phyloP scores from a whole-genome alignment of 2,329 filamentous ascomycete species.

The Teratosphaeria destructans region DNA sequence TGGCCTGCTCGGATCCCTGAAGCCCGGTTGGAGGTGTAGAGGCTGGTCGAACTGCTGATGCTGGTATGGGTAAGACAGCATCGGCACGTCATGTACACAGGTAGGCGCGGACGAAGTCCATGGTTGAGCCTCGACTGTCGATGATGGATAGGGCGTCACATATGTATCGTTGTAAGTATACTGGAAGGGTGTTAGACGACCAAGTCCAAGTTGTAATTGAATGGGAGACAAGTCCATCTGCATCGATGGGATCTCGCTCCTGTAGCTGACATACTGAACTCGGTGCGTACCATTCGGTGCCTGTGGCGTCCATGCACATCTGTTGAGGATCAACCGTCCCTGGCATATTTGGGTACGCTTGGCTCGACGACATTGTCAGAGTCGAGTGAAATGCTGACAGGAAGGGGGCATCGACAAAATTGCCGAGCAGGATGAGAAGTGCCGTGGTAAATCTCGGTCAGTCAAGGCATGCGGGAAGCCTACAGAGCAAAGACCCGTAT shows the following conservation, averaged over 20 bases:
- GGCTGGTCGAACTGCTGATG: conserved; percentile 11
- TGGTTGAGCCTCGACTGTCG: conserved; percentile 22
- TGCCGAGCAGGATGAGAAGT: conserved; percentile 13
- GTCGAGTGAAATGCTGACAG: conserved; percentile 14
- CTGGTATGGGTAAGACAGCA: conserved; percentile 9
- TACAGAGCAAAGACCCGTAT: conserved; percentile 10
- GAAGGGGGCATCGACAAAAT: conserved; percentile 16
- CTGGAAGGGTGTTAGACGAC: conserved; percentile 8
- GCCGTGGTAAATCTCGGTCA: conserved; percentile 12
- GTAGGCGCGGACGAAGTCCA: conserved; percentile 18
- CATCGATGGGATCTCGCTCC: neutral
- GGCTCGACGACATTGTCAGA: conserved; percentile 19
- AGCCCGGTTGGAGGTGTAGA: conserved; percentile 5
- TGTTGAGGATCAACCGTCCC: conserved; percentile 19
- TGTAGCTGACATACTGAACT: conserved; percentile 18
- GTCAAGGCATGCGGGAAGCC: conserved; percentile 14
- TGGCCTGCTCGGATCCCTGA: conserved; percentile 25
- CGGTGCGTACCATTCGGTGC: conserved; percentile 21
- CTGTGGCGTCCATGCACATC: conserved; percentile 16
- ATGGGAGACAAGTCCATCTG: neutral
- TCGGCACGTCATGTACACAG: conserved; percentile 16
- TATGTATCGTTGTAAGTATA: conserved; percentile 24
- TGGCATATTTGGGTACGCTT: conserved; percentile 16
- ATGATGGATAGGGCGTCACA: conserved; percentile 25
- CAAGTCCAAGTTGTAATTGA: neutral